Evolutionary conservation across 345 rosid genomes (phyloP), one percentile per base, ranked within the genome.

Genomic region (Cardamine resedifolia): DNA sequence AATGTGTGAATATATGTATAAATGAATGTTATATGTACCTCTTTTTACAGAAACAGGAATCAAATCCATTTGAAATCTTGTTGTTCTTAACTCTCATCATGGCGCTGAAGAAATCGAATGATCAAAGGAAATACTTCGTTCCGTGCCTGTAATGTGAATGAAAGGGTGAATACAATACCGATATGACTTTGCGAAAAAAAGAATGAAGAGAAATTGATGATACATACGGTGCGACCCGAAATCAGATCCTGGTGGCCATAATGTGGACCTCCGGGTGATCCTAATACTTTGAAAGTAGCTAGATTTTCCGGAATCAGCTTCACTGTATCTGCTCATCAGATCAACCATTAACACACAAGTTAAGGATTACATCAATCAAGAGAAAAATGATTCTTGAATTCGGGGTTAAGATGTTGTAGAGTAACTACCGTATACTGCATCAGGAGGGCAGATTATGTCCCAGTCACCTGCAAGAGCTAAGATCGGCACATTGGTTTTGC

Each of bases 241-340:
- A 94, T 88, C 23, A 90, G 27, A 83, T 90, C 98, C 70, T 86
- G 90, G 72, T 90, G 96, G 68, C 87, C 98, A 58, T 79, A 93
- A 78, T 90, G 96, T 26, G 92, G 94, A 73, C 96, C 96, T 3
- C 78, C 73, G 0, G 90, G 89, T 78, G 88, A 86, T 44, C 95
- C 97, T 14, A 91, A 60, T 15, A 88, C 90, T 84, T 81, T 85
- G 77, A 68, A 91, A 36, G 82, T 83, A 20, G 84, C 83, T 82
- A 88, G 64, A 76, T 78, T 80, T 77, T 77, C 57, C 0, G 91
- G 90, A 44, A 91, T 74, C 44, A 83, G 80, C 83, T 94, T 94
- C 27, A 80, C 91, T 2, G 97, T 94, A 70, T 88, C 98, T 89
- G 89, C 64, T 69, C 68, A 67, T 48, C 12, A 63, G 18, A 20